These are phyloP conservation scores for Akebia trifoliata DNA, from an alignment of 164 flowering plant species.

Conservation along the genomic window DNA sequence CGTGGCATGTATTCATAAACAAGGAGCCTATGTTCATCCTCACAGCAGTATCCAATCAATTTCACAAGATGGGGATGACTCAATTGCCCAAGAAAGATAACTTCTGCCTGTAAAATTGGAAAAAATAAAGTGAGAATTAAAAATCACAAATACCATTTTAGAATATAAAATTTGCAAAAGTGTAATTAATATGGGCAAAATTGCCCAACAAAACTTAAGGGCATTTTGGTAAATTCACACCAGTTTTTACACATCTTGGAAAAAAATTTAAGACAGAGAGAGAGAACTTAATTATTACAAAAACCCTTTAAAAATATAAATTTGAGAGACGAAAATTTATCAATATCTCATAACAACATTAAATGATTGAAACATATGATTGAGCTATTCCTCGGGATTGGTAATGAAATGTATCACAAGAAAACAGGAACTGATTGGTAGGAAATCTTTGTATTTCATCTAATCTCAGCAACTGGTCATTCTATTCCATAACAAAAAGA, in stretches of 20 bases:
- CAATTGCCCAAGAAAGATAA: slow-evolving; percentile 77
- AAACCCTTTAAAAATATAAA: background rate
- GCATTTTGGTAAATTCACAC: slow-evolving; percentile 30
- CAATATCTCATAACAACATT: too few species aligned
- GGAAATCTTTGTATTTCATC: too few species aligned
- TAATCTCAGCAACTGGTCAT: too few species aligned
- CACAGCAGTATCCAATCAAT: slow-evolving; percentile 86
- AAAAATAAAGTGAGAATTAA: background rate
- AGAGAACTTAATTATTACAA: background rate
- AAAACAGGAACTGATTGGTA: too few species aligned
- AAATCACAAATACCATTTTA: slow-evolving; percentile 1
- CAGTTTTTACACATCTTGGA: too few species aligned
- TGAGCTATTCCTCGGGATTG: too few species aligned
- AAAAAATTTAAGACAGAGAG: too few species aligned
- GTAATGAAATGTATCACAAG: too few species aligned
- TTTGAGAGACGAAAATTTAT: background rate
- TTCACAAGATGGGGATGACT: slow-evolving; percentile 77
- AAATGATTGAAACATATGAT: too few species aligned
- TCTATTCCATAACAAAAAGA: background rate
- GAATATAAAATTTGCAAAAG: background rate
- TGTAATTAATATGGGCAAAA: background rate
- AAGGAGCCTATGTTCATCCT: slow-evolving; percentile 73
- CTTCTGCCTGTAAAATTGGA: slow-evolving; percentile 56
- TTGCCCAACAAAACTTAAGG: background rate
- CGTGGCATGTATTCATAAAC: slow-evolving; percentile 77